A percentile compares a stretch with the other conserved stretches of the same genome.
phyloP scores from a whole-genome alignment of 1,139 yeast species.

The Meyerozyma sp. region DNA sequence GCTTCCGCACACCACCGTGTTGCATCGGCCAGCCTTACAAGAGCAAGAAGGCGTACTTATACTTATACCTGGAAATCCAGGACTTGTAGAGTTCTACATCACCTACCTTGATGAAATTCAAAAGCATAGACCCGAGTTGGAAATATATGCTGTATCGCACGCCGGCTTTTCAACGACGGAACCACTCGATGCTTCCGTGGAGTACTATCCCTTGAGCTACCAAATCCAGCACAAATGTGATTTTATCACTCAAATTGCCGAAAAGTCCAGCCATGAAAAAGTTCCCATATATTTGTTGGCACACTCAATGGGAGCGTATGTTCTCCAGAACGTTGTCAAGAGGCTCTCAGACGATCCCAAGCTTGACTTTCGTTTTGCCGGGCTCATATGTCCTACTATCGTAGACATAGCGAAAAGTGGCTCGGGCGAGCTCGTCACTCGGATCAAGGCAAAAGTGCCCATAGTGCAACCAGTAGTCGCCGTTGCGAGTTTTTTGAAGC shows the following conservation, averaged over 20 bases:
- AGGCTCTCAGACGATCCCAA: constrained; percentile 10
- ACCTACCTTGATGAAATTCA: constrained; percentile 45
- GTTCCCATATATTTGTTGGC: constrained; percentile 45
- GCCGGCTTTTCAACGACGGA: constrained; percentile 41
- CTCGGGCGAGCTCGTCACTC: constrained; percentile 40
- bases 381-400: constrained; percentile 61
- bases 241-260: constrained; percentile 28
- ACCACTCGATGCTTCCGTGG: constrained; percentile 5
- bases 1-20: constrained; percentile 24
- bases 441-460: constrained; percentile 28
- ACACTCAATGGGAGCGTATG: constrained; percentile 61
- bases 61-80: constrained; percentile 70
- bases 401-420: constrained; percentile 48
- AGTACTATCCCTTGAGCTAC: constrained; percentile 35
- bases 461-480: constrained; percentile 20
- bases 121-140: constrained; percentile 36
- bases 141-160: constrained; percentile 51
- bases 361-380: constrained; percentile 36
- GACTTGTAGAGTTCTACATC: constrained; percentile 52
- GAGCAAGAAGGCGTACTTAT: constrained; percentile 26
- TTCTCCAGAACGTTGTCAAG: constrained; percentile 16
- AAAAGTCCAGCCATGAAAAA: constrained; percentile 5
- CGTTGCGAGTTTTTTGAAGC: constrained; percentile 16
- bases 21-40: constrained; percentile 15
- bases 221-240: constrained; percentile 49